Conservation (phyloP, 2,329 filamentous ascomycete genomes). For the Trichoderma atroviride region DNA sequence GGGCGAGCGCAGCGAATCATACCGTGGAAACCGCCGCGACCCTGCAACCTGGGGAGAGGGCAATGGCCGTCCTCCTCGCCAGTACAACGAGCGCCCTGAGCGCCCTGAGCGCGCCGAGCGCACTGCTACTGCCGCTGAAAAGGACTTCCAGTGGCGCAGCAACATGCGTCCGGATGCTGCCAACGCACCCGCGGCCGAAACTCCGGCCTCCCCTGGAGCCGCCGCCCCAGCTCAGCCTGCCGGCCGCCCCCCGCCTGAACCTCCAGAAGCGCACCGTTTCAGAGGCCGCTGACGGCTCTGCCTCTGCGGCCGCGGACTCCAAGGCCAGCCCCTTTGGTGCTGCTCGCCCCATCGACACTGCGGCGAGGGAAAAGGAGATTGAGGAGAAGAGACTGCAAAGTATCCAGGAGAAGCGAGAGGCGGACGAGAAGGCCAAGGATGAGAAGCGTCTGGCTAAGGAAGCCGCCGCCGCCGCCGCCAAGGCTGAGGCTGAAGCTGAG, state of each 20-base stretch:
- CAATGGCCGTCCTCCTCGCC: conserved; percentile 74
- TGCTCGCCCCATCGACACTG: conserved; percentile 91
- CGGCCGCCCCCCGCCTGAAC: conserved; percentile 81
- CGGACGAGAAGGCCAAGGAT: conserved; percentile 83
- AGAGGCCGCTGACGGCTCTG: conserved; percentile 59
- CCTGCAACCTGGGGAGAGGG: conserved; percentile 80
- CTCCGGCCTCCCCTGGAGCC: conserved; percentile 73
- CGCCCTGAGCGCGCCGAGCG: conserved; percentile 58
- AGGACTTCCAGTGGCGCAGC: conserved; percentile 89
- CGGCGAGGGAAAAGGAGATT: conserved; percentile 82
- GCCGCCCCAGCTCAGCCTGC: conserved; percentile 54
- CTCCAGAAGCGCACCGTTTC: conserved; percentile 89
- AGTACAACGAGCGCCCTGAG: conserved; percentile 72
- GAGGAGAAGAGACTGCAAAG: conserved; percentile 81
- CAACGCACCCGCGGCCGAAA: conserved; percentile 65
- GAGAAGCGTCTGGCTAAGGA: conserved; percentile 66
- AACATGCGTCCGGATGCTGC: conserved; percentile 83
- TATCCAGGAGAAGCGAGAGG: conserved; percentile 80
- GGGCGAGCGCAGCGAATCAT: conserved; percentile 59
- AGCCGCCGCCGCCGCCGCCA: conserved; percentile 55
- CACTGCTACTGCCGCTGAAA: conserved; percentile 82
- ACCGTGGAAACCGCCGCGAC: conserved; percentile 63
- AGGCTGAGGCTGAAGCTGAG: conserved; percentile 46
- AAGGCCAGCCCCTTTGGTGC: conserved; percentile 95
- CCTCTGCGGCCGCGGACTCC: conserved; percentile 62